Conservation (phyloP, 768 basidiomycete species). For the Podaxis sp. region DNA sequence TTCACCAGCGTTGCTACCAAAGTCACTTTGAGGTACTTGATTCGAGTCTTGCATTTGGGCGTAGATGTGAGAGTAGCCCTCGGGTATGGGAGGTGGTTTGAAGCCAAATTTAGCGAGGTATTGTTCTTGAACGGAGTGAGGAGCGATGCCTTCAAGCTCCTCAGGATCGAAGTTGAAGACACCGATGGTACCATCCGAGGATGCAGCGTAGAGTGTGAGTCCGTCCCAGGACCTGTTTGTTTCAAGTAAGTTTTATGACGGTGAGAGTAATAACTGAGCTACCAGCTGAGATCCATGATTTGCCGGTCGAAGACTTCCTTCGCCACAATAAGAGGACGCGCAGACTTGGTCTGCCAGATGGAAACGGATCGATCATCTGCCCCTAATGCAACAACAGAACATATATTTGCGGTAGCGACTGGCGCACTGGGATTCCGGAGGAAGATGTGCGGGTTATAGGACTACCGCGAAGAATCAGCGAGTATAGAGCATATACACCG, state of each 20-base stretch:
- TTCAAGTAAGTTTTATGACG: constrained; percentile 1
- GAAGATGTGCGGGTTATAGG: constrained; percentile 95
- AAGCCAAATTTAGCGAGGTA: constrained; percentile 84
- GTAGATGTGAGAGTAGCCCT: constrained; percentile 63
- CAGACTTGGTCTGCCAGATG: constrained; percentile 93
- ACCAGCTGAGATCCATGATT: constrained; percentile 96
- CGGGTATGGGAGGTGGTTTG: constrained; percentile 57
- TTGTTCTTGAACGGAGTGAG: constrained; percentile 66
- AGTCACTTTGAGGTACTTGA: constrained; percentile 24
- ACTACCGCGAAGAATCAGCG: constrained; percentile 32
- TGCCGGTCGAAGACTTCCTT: constrained; percentile 93
- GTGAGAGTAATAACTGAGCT: constrained; percentile 21
- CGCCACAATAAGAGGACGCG: constrained; percentile 86
- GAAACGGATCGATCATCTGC: constrained; percentile 93
- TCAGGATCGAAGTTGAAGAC: constrained; percentile 80
- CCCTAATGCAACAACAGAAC: constrained; percentile 89
- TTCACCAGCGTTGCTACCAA: constrained; percentile 28
- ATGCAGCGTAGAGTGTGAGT: constrained; percentile 86
- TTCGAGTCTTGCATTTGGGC: constrained; percentile 22
- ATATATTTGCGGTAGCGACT: constrained; percentile 77
- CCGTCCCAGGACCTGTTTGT: constrained; percentile 84
- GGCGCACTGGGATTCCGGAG: constrained; percentile 65
- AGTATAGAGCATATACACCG: background rate
- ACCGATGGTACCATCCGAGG: constrained; percentile 92
- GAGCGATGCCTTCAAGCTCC: constrained; percentile 79